Base-by-base conservation (phyloP, 23 red algal species). In the Agarophyton chilense region DNA sequence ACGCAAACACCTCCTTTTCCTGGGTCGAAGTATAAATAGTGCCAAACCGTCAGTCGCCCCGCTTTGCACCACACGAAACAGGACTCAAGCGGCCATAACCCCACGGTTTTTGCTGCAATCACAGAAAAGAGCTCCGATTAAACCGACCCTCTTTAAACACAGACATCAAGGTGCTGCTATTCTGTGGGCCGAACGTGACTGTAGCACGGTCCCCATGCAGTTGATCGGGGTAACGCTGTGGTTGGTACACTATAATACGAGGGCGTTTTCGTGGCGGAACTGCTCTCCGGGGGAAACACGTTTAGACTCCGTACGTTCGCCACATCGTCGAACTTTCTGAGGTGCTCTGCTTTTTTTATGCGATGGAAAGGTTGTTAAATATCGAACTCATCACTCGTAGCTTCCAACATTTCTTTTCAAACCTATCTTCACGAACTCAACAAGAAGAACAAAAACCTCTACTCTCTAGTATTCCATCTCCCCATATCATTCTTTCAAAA, bases 261-360 rank as follows among this genome's bases (percentile, higher is more conserved):
- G 24, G 56, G 22, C 25, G 56, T 61, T 61, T 21, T 65, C 60
- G 60, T 65, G 60, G 60, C 60, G 60, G 60, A 65, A 25, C 60
- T 65, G 0, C 31, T 65, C 2, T 11, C 4, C 25, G 31, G 2
- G 26, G 29, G 31, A 29, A 65, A 65, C 60, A 65, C 60, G 60
- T 65, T 65, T 12, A 10, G 33, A 18, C 9, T 18, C 32, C 13
- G 8, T 38, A 26, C 31, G 31, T 10, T 36, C 32, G 60, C 60
- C 60, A 65, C 60, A 65, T 65, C 60, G 60, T 2, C 6, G 29
- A 0, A 26, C 44, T 47, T 47, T 47, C 12, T 47, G 12, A 6
- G 44, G 6, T 9, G 44, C 6, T 12, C 12, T 6, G 6, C 44
- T 47, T 12, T 9, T 47, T 12, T 12, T 12, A 12, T 47, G 12